Evolutionary conservation across 2,329 filamentous ascomycete genomes (phyloP), one percentile per base, ranked within the genome.

Genomic region (Fusarium sp.): DNA sequence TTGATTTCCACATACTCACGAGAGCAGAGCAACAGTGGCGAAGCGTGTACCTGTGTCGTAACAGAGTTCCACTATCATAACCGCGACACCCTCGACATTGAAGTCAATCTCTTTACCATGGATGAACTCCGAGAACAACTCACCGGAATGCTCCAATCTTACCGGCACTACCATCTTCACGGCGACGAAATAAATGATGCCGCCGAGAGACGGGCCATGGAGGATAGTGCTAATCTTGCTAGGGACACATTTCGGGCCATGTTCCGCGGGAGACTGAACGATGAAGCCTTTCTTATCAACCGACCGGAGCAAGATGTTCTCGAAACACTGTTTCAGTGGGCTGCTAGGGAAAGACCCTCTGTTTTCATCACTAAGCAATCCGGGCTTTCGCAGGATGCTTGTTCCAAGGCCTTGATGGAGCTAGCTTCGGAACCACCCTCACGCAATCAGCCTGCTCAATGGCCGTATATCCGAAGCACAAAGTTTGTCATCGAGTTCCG

Each of bases 31-130:
- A 83, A 80, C 63, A 82, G 78, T 16, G 85, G 85, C 2, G 74
- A 76, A 20, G 86, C 85, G 0, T 87, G 86, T 60, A 87, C 86
- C 0, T 87, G 84, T 40, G 84, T 84, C 1, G 85, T 83, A 0
- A 87, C 85, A 1, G 85, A 87, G 53, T 87, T 85, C 64, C 80
- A 81, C 65, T 83, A 82, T 64, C 83, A 84, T 46, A 77, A 78
- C 2, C 42, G 58, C 0, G 69, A 79, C 7, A 62, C 75, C 8
- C 82, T 85, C 57, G 67, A 71, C 0, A 78, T 87, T 3, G 62
- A 81, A 1, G 78, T 84, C 0, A 79, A 83, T 1, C 33, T 74
- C 3, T 85, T 85, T 62, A 76, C 61, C 5, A 58, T 66, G 6
- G 77, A 76, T 0, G 82, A 84, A 7, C 67, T 85, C 0, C 42